Base-by-base conservation (phyloP, 2,329 filamentous ascomycete species). In the Neonectria ditissima region DNA sequence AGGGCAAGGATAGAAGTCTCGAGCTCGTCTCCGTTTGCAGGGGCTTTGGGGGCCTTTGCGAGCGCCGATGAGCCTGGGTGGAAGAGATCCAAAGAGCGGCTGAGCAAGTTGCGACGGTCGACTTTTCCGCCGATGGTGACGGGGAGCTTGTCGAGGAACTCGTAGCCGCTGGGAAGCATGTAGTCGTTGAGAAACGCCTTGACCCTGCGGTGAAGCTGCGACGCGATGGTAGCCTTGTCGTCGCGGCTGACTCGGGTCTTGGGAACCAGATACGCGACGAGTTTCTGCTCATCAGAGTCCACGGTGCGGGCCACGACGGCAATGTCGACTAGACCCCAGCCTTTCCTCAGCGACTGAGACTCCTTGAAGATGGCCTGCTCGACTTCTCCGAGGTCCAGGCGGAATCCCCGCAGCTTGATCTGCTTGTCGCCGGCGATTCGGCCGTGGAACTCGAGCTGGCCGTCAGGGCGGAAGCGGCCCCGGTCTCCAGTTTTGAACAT, bases 401-500 rank as follows among this genome's bases (percentile, higher is more conserved):
- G 78, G 62, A 78, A 67, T 1, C 72, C 74, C 5, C 71, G 69
- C 5, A 74, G 65, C 60, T 76, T 76, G 65, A 74, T 67, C 56
- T 82, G 78, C 6, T 78, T 75, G 70, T 84, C 82, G 2, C 75
- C 77, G 0, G 66, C 67, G 2, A 77, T 72, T 3, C 83, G 77
- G 1, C 81, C 80, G 5, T 78, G 62, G 39, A 77, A 77, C 3
- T 76, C 66, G 2, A 84, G 53, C n/a, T 80, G 71, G 0, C 80
- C 81, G 37, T 76, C 73, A 0, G 70, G 53, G 2, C 68, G 74
- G 68, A 78, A 79, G n/a, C 74, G 76, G 4, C 76, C 81, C 1
- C 69, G 58, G 65, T 84, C 82, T 5, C 82, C 82, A 0, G 81
- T 84, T 26, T 71, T 66, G 62, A 81, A 82, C 74, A 80, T 82